Base-by-base conservation (phyloP, 2,329 filamentous ascomycete species). In the Colletotrichum tropicale region DNA sequence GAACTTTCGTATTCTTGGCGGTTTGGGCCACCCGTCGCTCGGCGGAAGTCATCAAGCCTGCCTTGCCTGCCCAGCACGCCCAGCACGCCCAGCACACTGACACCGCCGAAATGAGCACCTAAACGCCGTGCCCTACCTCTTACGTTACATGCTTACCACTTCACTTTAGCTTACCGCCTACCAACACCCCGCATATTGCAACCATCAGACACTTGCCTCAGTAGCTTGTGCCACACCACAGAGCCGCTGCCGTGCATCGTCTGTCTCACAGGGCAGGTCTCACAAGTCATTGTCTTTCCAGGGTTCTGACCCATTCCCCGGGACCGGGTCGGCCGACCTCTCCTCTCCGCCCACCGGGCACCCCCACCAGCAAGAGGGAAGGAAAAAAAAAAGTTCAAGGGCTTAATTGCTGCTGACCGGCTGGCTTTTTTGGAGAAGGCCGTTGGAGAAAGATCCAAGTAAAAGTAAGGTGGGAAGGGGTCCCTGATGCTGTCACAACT, bases 401-500 rank as follows among this genome's bases (percentile, higher is more conserved):
- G 60, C 71, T n/a, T 36, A n/a, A 24, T 36, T 55, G 34, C 34
- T 38, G 30, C 48, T 70, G 56, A 13, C 34, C 26, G 32, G 55
- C 71, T 34, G 52, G 34, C 34, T 56, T 36, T 52, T 24, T 62
- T 64, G 66, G 66, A 48, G 56, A 34, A 66, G 36, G n/a, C 43
- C 65, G 61, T 64, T 62, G 68, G 61, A 71, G 72, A 61, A 56
- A 62, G 62, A 24, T 34, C 36, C 55, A 68, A 34, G 34, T 15
- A 30, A 43, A 56, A 38, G 30, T 24, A 26, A 43, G 55, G 21
- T 38, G 62, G 36, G 56, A 48, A 73, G 32, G 73, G 70, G 28
- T 60, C 64, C 64, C 70, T 52, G 55, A 68, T 21, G 69, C 56
- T 75, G 69, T 75, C 73, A 75, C 55, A 56, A 48, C 56, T 67